phyloP scores from a whole-genome alignment of 2,329 filamentous ascomycete genomes.

The Cryphonectria parasitica region DNA sequence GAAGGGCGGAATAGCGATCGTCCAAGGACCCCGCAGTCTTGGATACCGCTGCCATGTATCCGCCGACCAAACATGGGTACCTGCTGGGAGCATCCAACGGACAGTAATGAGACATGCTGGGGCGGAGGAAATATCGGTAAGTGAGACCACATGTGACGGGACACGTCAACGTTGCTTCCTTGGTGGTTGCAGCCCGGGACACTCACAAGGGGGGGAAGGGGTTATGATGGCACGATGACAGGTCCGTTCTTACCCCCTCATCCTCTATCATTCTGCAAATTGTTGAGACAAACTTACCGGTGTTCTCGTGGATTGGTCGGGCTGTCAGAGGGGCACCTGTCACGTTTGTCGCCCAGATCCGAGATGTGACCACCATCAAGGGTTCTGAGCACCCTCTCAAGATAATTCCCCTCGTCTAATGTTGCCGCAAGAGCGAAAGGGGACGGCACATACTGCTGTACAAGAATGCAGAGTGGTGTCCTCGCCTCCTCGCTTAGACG shows the following conservation, averaged over 20 bases:
- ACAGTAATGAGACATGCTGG: conserved; percentile 21
- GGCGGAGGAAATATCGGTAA: conserved; percentile 14
- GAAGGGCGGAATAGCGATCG: neutral
- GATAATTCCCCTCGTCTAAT: neutral
- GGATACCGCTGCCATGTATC: neutral
- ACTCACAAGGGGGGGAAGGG: neutral
- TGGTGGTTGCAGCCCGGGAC: neutral
- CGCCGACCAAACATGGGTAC: conserved; percentile 14
- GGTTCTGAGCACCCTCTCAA: conserved; percentile 2
- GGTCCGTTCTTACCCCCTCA: neutral
- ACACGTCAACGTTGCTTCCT: conserved; percentile 23
- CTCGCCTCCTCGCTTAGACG: neutral
- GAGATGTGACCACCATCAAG: conserved; percentile 11
- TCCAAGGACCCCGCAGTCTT: neutral
- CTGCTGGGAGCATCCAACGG: conserved; percentile 18
- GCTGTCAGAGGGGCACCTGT: neutral
- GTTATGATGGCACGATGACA: neutral
- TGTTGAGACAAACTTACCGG: conserved; percentile 8
- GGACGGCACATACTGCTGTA: neutral
- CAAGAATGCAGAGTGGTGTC: neutral
- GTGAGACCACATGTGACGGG: conserved; percentile 28
- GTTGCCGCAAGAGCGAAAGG: neutral
- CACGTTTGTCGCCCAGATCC: conserved; percentile 5
- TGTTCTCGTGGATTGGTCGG: neutral
- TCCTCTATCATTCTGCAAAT: neutral